Percentiles rank a stretch among this genome's conserved stretches.
phyloP scores from a whole-genome alignment of 2,329 filamentous ascomycete species.

The Exophiala alcalophila region DNA sequence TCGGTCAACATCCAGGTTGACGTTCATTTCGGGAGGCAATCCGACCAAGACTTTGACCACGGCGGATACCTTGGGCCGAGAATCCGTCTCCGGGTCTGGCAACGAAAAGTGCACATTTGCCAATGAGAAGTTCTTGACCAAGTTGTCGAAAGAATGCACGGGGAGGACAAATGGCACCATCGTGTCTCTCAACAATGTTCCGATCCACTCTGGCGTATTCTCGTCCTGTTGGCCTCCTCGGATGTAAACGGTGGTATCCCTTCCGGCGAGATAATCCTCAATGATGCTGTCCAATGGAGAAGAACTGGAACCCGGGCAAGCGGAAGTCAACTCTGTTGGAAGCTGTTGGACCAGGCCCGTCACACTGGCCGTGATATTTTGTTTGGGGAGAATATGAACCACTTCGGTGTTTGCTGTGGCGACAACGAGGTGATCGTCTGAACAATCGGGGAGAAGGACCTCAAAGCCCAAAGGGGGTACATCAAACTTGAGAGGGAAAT shows the following conservation, averaged over 20 bases:
- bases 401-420: constrained; percentile 69
- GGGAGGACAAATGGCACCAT: constrained; percentile 82
- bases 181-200: constrained; percentile 73
- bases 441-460: constrained; percentile 79
- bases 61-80: constrained; percentile 77
- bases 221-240: constrained; percentile 69
- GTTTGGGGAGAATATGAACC: constrained; percentile 65
- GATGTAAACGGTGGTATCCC: constrained; percentile 75
- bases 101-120: constrained; percentile 81
- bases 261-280: constrained; percentile 75
- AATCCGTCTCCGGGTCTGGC: constrained; percentile 74
- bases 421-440: constrained; percentile 67
- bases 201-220: constrained; percentile 76
- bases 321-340: constrained; percentile 66
- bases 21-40: constrained; percentile 81
- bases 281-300: constrained; percentile 85
- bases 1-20: constrained; percentile 72
- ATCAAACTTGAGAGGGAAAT: constrained; percentile 72
- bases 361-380: constrained; percentile 66
- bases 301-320: constrained; percentile 71
- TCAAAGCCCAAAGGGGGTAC: constrained; percentile 81
- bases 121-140: constrained; percentile 85
- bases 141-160: constrained; percentile 72
- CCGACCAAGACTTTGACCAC: constrained; percentile 74
- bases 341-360: constrained; percentile 70